A percentile compares a stretch with the other conserved stretches of the same genome.
These are phyloP conservation scores for Erucastrum elatum DNA, from an alignment of 345 rosid species.

Conservation along the genomic window DNA sequence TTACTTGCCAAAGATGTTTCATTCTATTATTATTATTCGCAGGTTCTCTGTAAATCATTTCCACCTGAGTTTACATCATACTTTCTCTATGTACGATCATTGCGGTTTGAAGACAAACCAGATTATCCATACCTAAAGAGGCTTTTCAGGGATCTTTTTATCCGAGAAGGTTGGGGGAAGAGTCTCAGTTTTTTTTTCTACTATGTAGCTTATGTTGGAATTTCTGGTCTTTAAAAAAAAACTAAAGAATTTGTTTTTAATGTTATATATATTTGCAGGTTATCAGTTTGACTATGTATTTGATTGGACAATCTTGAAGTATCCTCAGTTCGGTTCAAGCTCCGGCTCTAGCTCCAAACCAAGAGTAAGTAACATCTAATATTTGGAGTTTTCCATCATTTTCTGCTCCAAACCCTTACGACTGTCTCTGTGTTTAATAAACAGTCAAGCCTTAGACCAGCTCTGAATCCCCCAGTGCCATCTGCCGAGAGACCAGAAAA, in stretches of 20 bases:
- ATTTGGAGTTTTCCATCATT: constrained; percentile 1
- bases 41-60: constrained; percentile 93
- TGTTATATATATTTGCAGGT: constrained; percentile 49
- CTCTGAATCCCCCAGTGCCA: constrained; percentile 54
- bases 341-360: constrained; percentile 83
- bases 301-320: constrained; percentile 94
- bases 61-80: constrained; percentile 94
- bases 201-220: not conserved
- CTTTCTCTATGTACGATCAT: constrained; percentile 88
- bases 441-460: constrained; percentile 63
- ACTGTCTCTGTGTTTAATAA: constrained; percentile 18
- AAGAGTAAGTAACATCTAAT: constrained; percentile 51
- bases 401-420: constrained; percentile 9
- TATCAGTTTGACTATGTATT: constrained; percentile 96
- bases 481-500: constrained; percentile 68
- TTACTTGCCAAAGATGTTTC: constrained; percentile 3
- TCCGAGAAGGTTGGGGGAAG: constrained; percentile 73
- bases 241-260: not conserved
- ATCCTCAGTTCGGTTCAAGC: constrained; percentile 75
- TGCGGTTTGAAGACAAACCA: constrained; percentile 97
- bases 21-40: constrained; percentile 13
- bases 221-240: not conserved
- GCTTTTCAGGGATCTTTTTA: constrained; percentile 90
- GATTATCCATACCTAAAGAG: constrained; percentile 96
- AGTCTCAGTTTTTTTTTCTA: not conserved